A percentile compares a stretch with the other conserved stretches of the same genome.
Evolutionary conservation across 495 filamentous ascomycete species (phyloP).

Genomic region (Penicillium maclennaniae): DNA sequence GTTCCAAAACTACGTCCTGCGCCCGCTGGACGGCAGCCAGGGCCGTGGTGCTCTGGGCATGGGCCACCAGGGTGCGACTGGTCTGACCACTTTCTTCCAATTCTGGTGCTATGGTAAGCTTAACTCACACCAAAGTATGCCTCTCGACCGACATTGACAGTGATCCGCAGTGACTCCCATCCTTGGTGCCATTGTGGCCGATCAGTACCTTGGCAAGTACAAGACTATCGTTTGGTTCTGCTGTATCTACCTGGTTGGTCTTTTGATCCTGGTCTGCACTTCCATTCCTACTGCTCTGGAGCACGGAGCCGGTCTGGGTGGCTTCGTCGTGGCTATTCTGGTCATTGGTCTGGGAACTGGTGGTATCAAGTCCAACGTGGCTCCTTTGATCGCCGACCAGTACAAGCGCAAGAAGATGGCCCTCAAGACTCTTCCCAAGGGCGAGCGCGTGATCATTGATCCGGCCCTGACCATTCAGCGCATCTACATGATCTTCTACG

Average conservation of each 20-base stretch:
- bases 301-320: constrained; percentile 46
- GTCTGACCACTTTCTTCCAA: constrained; percentile 58
- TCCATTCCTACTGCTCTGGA: constrained; percentile 44
- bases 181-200: constrained; percentile 57
- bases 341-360: constrained; percentile 54
- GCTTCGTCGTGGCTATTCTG: constrained; percentile 46
- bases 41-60: constrained; percentile 55
- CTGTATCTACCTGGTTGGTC: constrained; percentile 44
- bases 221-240: constrained; percentile 63
- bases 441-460: constrained; percentile 73
- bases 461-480: constrained; percentile 70
- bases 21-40: constrained; percentile 41
- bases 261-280: constrained; percentile 47
- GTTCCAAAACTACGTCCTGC: constrained; percentile 58
- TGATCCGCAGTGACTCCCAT: constrained; percentile 46
- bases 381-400: constrained; percentile 66
- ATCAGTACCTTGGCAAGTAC: constrained; percentile 65
- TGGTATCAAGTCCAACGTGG: constrained; percentile 71
- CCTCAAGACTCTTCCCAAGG: constrained; percentile 49
- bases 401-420: constrained; percentile 61
- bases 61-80: constrained; percentile 53
- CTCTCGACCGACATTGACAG: not conserved
- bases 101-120: constrained; percentile 55
- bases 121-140: not conserved
- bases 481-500: constrained; percentile 73